Percentiles rank a stretch among this genome's conserved stretches.
phyloP scores from a whole-genome alignment of 2,329 filamentous ascomycete genomes.

The Spiromastix sp. region DNA sequence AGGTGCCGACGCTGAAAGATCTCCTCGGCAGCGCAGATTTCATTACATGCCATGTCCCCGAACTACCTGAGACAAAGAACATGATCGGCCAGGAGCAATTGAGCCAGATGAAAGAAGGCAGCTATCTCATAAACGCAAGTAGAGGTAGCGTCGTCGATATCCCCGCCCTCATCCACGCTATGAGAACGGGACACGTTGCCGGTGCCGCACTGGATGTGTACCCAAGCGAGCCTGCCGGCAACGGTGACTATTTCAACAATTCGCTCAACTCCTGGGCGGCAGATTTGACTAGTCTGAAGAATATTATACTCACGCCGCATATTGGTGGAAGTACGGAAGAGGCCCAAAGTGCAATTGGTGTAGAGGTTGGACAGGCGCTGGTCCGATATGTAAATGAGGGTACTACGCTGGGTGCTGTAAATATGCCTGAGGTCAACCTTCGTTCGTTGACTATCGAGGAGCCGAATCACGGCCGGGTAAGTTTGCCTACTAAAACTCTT shows the following conservation, averaged over 20 bases:
- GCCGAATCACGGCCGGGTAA: conserved; percentile 71
- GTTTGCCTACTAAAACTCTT: conserved; percentile 13
- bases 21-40: conserved; percentile 79
- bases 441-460: conserved; percentile 86
- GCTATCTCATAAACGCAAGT: conserved; percentile 93
- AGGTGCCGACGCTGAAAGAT: conserved; percentile 66
- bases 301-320: conserved; percentile 90
- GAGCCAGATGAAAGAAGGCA: conserved; percentile 79
- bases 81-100: conserved; percentile 77
- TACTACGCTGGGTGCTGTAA: conserved; percentile 81
- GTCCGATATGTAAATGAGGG: conserved; percentile 95
- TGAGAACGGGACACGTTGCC: conserved; percentile 75
- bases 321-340: conserved; percentile 98
- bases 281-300: conserved; percentile 74
- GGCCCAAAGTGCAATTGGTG: conserved; percentile 88
- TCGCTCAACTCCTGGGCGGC: conserved; percentile 74
- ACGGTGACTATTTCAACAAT: conserved; percentile 89
- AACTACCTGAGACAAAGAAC: conserved; percentile 82
- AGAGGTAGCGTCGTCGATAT: conserved; percentile 93
- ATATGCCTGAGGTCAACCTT: conserved; percentile 88
- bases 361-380: conserved; percentile 81
- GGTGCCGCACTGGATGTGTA: conserved; percentile 96
- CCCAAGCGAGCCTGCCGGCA: conserved; percentile 83
- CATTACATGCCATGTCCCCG: conserved; percentile 88
- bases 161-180: conserved; percentile 76